Evolutionary conservation across 1,139 yeast species (phyloP), one percentile per base, ranked within the genome.

Genomic region (Taphrina confusa): DNA sequence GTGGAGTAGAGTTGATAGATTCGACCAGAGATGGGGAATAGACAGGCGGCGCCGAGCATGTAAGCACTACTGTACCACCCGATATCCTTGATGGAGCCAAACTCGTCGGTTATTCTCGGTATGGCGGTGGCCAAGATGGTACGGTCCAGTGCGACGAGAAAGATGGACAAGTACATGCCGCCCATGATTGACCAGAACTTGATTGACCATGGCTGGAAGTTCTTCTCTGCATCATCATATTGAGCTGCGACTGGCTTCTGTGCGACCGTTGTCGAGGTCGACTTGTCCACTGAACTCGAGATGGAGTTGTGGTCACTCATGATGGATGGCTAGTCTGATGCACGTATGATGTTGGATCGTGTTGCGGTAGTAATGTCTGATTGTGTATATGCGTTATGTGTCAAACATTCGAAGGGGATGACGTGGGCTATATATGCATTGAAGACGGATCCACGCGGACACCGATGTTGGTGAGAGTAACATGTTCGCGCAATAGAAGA

Each of bases 1-100:
- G 87, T 75, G 2, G 89, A 89, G 68, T 81, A 80, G 4, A 82
- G 79, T 37, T 81, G 76, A 8, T 87, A 78, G 11, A 84, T 66
- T 60, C 82, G 79, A 1, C 89, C 88, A 77, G 83, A 84, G 16
- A 81, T 73, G 18, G 84, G 79, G n/a, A 18, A 39, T n/a, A 39
- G 12, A 18, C 28, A 39, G 11, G 28, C 27, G 25, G 27, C 27
- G 25, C 45, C 45, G 45, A 39, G 28, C 25, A 39, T 18, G 28
- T 20, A 39, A 2, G 45, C 45, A 18, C 27, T 20, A 8, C 28
- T 27, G 28, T 39, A 39, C 45, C 45, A 39, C 3, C 27, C 45
- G 12, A 39, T 39, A 22, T 39, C 45, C 28, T 39, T 22, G 11
- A 39, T 20, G 25, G 27, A 20, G 25, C 16, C 45, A 18, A 39